phyloP scores from a whole-genome alignment of 108 stramenopile genomes.

The Nitzschia sp. region DNA sequence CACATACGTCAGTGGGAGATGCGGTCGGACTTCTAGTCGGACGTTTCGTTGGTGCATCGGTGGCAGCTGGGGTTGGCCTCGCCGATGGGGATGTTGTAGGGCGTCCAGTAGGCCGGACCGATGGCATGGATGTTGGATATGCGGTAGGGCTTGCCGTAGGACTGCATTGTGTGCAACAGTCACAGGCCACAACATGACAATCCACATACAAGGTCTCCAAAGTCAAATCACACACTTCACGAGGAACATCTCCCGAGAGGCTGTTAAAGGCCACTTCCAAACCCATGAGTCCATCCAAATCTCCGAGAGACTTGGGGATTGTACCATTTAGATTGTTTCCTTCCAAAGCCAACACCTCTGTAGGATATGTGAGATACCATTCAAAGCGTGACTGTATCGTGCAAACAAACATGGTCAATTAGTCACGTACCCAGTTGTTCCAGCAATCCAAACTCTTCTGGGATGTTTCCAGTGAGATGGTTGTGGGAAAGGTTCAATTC shows the following conservation, averaged over 20 bases:
- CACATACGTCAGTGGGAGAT: not conserved
- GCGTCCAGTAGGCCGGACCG: not conserved
- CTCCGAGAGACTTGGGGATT: conserved; percentile 37
- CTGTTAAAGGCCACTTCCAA: conserved; percentile 23
- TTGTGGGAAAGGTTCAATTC: not conserved
- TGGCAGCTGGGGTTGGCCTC: not conserved
- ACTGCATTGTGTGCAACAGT: conserved; percentile 26
- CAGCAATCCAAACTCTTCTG: conserved; percentile 15
- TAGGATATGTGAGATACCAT: no score
- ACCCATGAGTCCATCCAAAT: conserved; percentile 29
- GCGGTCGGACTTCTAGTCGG: not conserved
- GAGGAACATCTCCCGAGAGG: conserved; percentile 36
- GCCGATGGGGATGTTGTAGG: not conserved
- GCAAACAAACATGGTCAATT: no score
- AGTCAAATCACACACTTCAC: conserved; percentile 15
- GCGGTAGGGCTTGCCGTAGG: conserved; percentile 5
- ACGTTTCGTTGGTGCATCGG: not conserved
- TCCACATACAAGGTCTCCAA: conserved; percentile 22
- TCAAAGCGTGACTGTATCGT: no score
- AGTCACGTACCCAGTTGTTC: conserved; percentile 5
- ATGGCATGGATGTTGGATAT: not conserved
- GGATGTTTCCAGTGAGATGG: conserved; percentile 19
- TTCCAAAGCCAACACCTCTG: conserved; percentile 12
- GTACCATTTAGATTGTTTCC: conserved; percentile 25
- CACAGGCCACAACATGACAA: conserved; percentile 19